Conservation (phyloP, 2,329 filamentous ascomycete species). For the Coniochaeta sp. region DNA sequence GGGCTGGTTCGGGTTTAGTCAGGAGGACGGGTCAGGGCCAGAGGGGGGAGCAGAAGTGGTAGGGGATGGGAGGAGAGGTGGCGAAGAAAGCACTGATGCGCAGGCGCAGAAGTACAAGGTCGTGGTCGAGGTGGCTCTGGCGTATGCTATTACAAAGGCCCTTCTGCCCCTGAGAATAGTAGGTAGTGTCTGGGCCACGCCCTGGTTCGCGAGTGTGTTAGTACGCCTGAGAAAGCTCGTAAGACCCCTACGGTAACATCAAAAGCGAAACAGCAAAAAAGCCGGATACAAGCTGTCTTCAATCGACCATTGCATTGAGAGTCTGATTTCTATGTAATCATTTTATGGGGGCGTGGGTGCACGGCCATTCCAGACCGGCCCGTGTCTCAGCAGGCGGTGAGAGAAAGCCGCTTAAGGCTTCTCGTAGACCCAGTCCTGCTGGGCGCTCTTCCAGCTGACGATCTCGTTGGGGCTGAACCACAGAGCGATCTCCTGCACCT, state of each 20-base stretch:
- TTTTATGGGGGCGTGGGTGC: too few relatives aligned
- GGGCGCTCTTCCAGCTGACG: slow-evolving; percentile 73
- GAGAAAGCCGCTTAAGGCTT: slow-evolving; percentile 38
- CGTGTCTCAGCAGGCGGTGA: background rate
- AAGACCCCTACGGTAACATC: slow-evolving; percentile 12
- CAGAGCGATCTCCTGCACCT: slow-evolving; percentile 69
- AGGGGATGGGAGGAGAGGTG: slow-evolving; percentile 10
- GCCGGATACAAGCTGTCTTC: background rate
- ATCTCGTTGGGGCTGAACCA: slow-evolving; percentile 93
- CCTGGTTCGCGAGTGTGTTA: slow-evolving; percentile 75
- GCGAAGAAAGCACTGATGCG: background rate
- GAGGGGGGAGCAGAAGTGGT: slow-evolving; percentile 20
- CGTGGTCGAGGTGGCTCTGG: slow-evolving; percentile 69
- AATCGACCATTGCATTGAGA: background rate
- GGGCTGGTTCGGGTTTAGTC: slow-evolving; percentile 66
- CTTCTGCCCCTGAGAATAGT: slow-evolving; percentile 71
- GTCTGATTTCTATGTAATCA: background rate
- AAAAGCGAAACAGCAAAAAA: background rate
- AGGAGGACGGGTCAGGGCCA: slow-evolving; percentile 19
- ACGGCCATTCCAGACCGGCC: too few relatives aligned
- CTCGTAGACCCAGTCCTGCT: slow-evolving; percentile 97
- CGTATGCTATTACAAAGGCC: slow-evolving; percentile 85
- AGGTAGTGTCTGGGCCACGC: slow-evolving; percentile 79
- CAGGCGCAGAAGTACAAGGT: slow-evolving; percentile 38
- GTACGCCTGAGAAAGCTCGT: slow-evolving; percentile 30